Evolutionary conservation across 139 green algal species (phyloP).

Genomic region (Auxenochlorella protothecoides): DNA sequence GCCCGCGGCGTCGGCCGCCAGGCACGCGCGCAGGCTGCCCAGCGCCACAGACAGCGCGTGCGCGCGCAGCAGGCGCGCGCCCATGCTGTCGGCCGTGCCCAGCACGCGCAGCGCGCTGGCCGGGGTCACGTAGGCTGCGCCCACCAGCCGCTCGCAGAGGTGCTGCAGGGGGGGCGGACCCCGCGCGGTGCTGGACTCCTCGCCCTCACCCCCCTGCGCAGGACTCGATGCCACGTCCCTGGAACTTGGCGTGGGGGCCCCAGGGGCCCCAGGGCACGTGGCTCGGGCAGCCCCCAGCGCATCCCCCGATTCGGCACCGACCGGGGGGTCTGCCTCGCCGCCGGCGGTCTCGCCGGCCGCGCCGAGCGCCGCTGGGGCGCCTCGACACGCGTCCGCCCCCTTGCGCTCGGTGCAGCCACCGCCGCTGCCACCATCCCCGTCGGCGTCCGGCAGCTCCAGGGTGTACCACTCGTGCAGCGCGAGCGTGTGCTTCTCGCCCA

Average conservation of each 20-base stretch:
- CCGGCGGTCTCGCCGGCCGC: too few species aligned
- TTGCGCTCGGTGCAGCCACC: not conserved
- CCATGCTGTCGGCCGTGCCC: conserved; percentile 66
- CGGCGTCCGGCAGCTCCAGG: conserved; percentile 30
- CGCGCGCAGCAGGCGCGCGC: conserved; percentile 44
- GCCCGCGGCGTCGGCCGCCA: conserved; percentile 38
- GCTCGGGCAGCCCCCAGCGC: not conserved
- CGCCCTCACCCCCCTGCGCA: not conserved
- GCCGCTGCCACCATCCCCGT: not conserved
- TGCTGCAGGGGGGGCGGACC: conserved; percentile 47
- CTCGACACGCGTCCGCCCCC: too few species aligned
- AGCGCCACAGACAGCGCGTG: conserved; percentile 57
- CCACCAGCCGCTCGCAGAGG: conserved; percentile 60
- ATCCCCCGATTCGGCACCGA: not conserved
- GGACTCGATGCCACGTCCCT: not conserved
- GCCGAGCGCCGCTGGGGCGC: too few species aligned
- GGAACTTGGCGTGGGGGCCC: not conserved
- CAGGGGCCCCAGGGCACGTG: not conserved
- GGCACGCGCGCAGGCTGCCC: conserved; percentile 61
- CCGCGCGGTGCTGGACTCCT: not conserved
- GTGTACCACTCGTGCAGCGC: conserved; percentile 57
- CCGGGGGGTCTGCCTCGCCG: not conserved
- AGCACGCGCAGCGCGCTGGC: conserved; percentile 37
- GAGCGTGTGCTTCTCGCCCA: conserved; percentile 88
- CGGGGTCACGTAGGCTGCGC: not conserved